Evolutionary conservation across 345 rosid genomes (phyloP).

Genomic region (Hibiscus tridactylites): DNA sequence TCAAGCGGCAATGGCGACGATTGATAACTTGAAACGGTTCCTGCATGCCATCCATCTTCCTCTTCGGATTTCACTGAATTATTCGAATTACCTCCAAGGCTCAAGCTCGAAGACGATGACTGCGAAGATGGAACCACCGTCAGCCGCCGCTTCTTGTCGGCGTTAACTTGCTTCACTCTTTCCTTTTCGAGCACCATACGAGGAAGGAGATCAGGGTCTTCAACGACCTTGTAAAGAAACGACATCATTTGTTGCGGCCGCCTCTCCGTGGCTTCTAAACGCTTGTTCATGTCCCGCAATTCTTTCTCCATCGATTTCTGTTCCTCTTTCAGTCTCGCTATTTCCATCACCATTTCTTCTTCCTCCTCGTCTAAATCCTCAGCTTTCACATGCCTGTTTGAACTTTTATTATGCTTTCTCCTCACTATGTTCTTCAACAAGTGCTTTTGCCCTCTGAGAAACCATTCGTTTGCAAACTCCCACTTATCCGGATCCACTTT

Average conservation of each 20-base stretch:
- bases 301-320: slow-evolving; percentile 55
- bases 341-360: slow-evolving; percentile 60
- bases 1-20: slow-evolving; percentile 32
- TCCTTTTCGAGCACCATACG: slow-evolving; percentile 61
- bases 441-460: slow-evolving; percentile 74
- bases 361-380: slow-evolving; percentile 55
- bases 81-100: slow-evolving; percentile 28
- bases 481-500: slow-evolving; percentile 90
- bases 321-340: slow-evolving; percentile 64
- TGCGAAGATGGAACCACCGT: slow-evolving; percentile 25
- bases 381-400: slow-evolving; percentile 15
- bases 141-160: slow-evolving; percentile 50
- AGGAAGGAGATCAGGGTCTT: slow-evolving; percentile 73
- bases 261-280: slow-evolving; percentile 73
- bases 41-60: slow-evolving; percentile 17
- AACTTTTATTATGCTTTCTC: slow-evolving; percentile 55
- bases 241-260: slow-evolving; percentile 95
- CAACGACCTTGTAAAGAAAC: slow-evolving; percentile 62
- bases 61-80: slow-evolving; percentile 24
- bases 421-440: slow-evolving; percentile 63
- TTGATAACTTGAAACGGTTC: slow-evolving; percentile 16
- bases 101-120: slow-evolving; percentile 27
- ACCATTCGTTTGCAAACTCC: slow-evolving; percentile 94
- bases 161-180: slow-evolving; percentile 11
- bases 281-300: slow-evolving; percentile 54